Percentiles rank a stretch among this genome's conserved stretches.
Conservation (phyloP, 2,329 filamentous ascomycete genomes). For the Xylaria hypoxylon region DNA sequence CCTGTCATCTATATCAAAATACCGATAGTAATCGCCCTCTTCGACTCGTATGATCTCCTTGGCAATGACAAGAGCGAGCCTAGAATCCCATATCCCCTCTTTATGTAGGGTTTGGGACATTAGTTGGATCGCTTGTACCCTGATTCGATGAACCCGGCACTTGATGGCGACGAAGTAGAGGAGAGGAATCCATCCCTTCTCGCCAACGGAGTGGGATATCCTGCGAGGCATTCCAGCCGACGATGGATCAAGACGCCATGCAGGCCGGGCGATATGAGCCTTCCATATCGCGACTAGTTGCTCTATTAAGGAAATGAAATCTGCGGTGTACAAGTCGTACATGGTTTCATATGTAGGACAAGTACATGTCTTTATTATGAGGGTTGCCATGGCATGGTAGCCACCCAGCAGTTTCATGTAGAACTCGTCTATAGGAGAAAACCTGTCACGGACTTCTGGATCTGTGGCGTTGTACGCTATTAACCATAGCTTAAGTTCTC, state of each 20-base stretch:
- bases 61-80: slow-evolving; percentile 20
- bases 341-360: slow-evolving; percentile 49
- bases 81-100: slow-evolving; percentile 39
- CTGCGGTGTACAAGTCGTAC: slow-evolving; percentile 53
- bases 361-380: slow-evolving; percentile 56
- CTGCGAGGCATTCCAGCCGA: slow-evolving; percentile 37
- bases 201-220: slow-evolving; percentile 53
- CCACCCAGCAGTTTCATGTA: slow-evolving; percentile 50
- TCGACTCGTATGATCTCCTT: slow-evolving; percentile 36
- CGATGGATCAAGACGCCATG: slow-evolving; percentile 21
- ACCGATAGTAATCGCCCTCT: slow-evolving; percentile 32
- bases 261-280: slow-evolving; percentile 27
- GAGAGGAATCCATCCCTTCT: slow-evolving; percentile 59
- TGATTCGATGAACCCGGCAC: slow-evolving; percentile 57
- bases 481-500: slow-evolving; percentile 41
- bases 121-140: slow-evolving; percentile 50
- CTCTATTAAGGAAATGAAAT: slow-evolving; percentile 52
- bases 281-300: slow-evolving; percentile 32
- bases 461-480: slow-evolving; percentile 46
- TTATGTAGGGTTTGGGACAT: slow-evolving; percentile 32
- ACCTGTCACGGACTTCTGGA: slow-evolving; percentile 23
- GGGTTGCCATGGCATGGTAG: slow-evolving; percentile 57
- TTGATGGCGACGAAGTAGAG: slow-evolving; percentile 61
- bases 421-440: slow-evolving; percentile 40
- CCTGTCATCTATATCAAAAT: slow-evolving; percentile 23